Base-by-base conservation (phyloP, 179 eudicot genomes). In the Gypsophila paniculata region DNA sequence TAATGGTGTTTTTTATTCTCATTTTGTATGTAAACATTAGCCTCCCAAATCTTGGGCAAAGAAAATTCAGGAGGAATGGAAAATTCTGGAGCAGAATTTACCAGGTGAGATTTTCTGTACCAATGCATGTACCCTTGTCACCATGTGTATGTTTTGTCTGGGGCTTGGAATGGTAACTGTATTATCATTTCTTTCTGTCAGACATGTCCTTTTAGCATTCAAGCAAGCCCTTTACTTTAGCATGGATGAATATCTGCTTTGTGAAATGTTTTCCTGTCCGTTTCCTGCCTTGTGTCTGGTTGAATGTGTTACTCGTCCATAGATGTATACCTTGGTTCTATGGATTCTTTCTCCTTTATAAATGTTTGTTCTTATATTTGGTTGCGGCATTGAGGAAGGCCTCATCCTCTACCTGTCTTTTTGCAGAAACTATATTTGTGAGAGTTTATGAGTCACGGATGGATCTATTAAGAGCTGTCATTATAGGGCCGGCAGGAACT, bases 1-100 rank as follows among this genome's bases (percentile, higher is more conserved):
- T 18, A 29, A 17, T 34, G 49, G 25, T 25, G 17, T 53, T 21
- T 42, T 59, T 75, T 70, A 13, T 68, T 25, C 68, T n/a, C 21
- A 12, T 12, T 5, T 49, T 68, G 23, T 63, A 22, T 75, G 76
- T 46, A 63, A 65, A 79, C 23, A 38, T 59, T 49, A 81, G 94
- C 91, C 86, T 26, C 55, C 86, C 18, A 84, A 77, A 73, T 58
- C 76, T 49, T 90, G 96, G 96, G 72, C 79, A 39, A 90, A 86
- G 86, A 88, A 73, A 78, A 71, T 90, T 76, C 87, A 85, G 82
- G 88, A 86, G 21, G 92, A 90, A 46, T 90, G 96, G 96, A 85
- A 82, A 74, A 87, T 83, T 64, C 77, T 90, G 32, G 86, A 87
- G 84, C 81, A 81, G 53, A 85, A 85, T 72, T 81, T 90, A 62